phyloP scores from a whole-genome alignment of 805 yeast genomes.

The Metschnikowia aberdeeniae region DNA sequence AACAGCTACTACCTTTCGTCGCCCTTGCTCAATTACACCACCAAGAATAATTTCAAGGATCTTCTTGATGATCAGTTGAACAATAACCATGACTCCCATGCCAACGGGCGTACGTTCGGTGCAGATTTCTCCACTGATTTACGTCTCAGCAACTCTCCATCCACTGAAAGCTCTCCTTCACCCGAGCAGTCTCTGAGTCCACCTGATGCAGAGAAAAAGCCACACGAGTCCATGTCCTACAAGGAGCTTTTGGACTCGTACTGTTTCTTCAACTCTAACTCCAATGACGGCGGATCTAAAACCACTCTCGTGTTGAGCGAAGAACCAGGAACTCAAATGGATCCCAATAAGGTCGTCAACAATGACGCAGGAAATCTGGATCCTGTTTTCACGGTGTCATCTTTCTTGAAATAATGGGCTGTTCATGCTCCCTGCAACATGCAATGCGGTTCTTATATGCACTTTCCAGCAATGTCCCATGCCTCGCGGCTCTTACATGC shows the following conservation, averaged over 20 bases:
- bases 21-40: slow-evolving; percentile 28
- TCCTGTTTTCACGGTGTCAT: slow-evolving; percentile 13
- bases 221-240: slow-evolving; percentile 48
- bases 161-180: background rate
- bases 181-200: background rate
- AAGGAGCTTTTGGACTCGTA: slow-evolving; percentile 55
- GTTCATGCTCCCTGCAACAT: too few species aligned
- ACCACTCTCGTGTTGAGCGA: slow-evolving; percentile 18
- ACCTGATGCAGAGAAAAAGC: background rate
- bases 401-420: slow-evolving; percentile 9
- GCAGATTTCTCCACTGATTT: background rate
- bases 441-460: too few species aligned
- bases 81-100: background rate
- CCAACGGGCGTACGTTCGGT: background rate
- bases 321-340: slow-evolving; percentile 5
- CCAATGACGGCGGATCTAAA: slow-evolving; percentile 16
- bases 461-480: too few species aligned
- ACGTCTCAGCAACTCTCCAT: background rate
- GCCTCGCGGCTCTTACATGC: too few species aligned
- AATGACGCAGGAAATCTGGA: background rate
- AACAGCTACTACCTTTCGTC: slow-evolving; percentile 36
- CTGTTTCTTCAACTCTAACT: slow-evolving; percentile 47
- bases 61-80: slow-evolving; percentile 1
- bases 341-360: background rate
- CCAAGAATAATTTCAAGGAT: slow-evolving; percentile 6